Evolutionary conservation across 1,284 basidiomycete genomes (phyloP), one percentile per base, ranked within the genome.

Genomic region (Inonotus obliquus): DNA sequence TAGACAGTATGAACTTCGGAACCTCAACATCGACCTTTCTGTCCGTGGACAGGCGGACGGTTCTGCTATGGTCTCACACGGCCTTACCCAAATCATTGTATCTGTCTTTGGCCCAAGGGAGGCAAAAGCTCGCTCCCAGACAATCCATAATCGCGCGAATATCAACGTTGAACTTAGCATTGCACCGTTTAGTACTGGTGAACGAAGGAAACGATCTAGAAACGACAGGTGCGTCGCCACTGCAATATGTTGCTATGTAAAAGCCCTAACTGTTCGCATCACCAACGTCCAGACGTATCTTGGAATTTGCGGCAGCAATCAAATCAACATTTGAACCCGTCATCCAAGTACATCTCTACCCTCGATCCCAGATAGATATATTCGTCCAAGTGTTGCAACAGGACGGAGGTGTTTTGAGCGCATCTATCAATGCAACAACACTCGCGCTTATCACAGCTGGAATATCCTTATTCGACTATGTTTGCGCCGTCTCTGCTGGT

Each of bases 281-380:
- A 53, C 53, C 47, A 47, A 58, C 38, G 59, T 57, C 32, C 69
- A 98, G 96, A 74, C 92, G 95, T 19, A 82, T 93, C 61, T 79
- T 94, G 62, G 96, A 99, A 74, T 81, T 98, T 63, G 91, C 89
- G 1, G 82, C 92, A 1, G 86, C 89, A 13, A 87, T 99, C 66
- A 91, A 94, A 75, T 89, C 92, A 41, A 98, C 96, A 0, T 98
- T 99, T 69, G 95, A 98, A 71, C 94, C 96, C 47, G 93, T 97
- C 57, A 84, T 99, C 44, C 91, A 96, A 72, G 90, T 91, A 1
- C 84, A 84, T 66, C 82, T 98, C 54, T 98, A 96, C 74, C 96
- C 96, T 6, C 88, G 96, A 57, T 92, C 92, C 32, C 87, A 96
- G 72, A 96, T 99, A 72, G 92, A 97, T 74, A 89, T 99, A 63